These are phyloP conservation scores for Pseudogymnoascus sp. DNA, from an alignment of 2,329 filamentous ascomycete species.

Conservation along the genomic window DNA sequence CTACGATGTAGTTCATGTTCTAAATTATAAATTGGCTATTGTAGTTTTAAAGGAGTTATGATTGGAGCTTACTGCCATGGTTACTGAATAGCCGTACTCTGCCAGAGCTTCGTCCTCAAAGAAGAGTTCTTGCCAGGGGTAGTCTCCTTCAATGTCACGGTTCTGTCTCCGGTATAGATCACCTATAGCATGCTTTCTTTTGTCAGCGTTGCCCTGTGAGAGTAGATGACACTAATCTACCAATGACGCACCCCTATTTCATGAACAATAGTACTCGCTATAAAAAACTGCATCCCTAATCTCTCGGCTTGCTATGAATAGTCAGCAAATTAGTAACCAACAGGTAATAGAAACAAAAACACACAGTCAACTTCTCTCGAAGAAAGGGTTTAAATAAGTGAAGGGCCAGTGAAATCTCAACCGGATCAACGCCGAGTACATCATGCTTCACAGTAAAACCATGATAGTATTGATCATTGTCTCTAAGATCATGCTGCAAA, in stretches of 20 bases:
- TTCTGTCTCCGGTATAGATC: not conserved
- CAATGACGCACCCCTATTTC: not conserved
- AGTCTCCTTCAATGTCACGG: not conserved
- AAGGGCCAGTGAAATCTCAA: not conserved
- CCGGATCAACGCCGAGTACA: not conserved
- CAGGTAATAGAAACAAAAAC: not conserved
- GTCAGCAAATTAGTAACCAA: not conserved
- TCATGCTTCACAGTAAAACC: not conserved
- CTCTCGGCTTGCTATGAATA: not conserved
- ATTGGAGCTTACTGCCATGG: not conserved
- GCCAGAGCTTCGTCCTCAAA: not conserved
- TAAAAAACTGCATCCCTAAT: not conserved
- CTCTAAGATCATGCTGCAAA: not conserved
- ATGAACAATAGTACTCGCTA: not conserved
- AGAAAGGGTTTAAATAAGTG: not conserved
- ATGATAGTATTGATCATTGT: not conserved
- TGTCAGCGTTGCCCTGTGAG: not conserved
- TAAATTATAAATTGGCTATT: not conserved
- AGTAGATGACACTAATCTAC: not conserved
- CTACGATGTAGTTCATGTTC: constrained; percentile 7
- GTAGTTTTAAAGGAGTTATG: not conserved
- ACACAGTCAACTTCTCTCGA: not conserved
- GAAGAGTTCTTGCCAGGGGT: not conserved
- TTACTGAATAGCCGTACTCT: constrained; percentile 3
- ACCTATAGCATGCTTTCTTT: not conserved